Evolutionary conservation across 225 moss, liverwort and hornwort genomes (phyloP).

Genomic region (Polytrichum commune): DNA sequence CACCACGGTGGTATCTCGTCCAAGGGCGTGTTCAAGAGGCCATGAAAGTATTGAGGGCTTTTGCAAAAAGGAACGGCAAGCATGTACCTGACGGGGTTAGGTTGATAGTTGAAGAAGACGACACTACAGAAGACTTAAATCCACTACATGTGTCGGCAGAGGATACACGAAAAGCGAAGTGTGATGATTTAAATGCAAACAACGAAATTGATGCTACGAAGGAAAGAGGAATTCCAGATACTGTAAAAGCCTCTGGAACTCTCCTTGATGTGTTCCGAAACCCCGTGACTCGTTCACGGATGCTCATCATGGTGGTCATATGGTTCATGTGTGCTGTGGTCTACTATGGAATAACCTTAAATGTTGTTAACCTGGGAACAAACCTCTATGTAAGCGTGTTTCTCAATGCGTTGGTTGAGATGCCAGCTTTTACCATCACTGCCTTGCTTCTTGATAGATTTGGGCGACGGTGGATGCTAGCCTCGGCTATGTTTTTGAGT

Average conservation of each 20-base stretch:
- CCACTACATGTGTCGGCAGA: too few species aligned
- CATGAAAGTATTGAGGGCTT: slow-evolving; percentile 50
- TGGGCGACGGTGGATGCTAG: slow-evolving; percentile 61
- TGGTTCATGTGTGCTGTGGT: slow-evolving; percentile 62
- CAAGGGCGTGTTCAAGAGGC: slow-evolving; percentile 69
- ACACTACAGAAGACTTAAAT: neutral
- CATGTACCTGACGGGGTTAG: slow-evolving; percentile 39
- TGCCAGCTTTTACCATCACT: slow-evolving; percentile 72
- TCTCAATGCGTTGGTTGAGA: slow-evolving; percentile 65
- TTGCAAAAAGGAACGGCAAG: slow-evolving; percentile 60
- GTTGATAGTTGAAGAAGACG: slow-evolving; percentile 31
- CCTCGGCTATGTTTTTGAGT: slow-evolving; percentile 49
- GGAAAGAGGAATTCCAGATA: neutral
- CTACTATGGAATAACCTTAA: slow-evolving; percentile 76
- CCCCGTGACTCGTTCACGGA: slow-evolving; percentile 44
- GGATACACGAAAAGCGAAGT: too few species aligned
- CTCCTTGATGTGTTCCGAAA: slow-evolving; percentile 52
- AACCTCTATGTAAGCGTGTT: slow-evolving; percentile 77
- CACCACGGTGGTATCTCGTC: slow-evolving; percentile 79
- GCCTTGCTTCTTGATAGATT: slow-evolving; percentile 45
- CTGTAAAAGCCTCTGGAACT: slow-evolving; percentile 28
- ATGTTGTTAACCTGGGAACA: slow-evolving; percentile 69
- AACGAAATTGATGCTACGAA: neutral
- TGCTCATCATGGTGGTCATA: slow-evolving; percentile 70
- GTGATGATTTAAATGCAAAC: too few species aligned